Conservation (phyloP, 23 red algal genomes). For the Gracilaria caudata region DNA sequence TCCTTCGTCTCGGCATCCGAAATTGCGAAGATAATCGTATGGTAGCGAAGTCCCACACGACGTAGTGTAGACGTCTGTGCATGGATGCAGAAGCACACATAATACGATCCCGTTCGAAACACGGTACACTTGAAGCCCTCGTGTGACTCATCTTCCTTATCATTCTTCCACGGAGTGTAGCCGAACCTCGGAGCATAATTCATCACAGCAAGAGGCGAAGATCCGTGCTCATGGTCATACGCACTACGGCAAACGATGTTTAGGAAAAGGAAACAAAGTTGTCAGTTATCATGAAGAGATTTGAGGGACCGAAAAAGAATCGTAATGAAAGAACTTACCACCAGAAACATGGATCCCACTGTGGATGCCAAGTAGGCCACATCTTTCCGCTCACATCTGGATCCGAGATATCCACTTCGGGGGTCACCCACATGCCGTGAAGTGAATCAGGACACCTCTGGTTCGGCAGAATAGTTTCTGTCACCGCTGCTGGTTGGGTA, state of each 20-base stretch:
- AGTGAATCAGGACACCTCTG: constrained; percentile 37
- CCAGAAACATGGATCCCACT: constrained; percentile 65
- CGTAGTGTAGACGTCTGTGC: constrained; percentile 47
- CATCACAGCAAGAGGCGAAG: constrained; percentile 33
- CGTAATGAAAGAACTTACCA: constrained; percentile 38
- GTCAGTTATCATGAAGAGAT: neutral
- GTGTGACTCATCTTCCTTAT: constrained; percentile 49
- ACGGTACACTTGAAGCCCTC: constrained; percentile 61
- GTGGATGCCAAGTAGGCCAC: constrained; percentile 69
- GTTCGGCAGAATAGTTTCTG: constrained; percentile 41
- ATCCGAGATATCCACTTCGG: constrained; percentile 49
- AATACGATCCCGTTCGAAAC: neutral
- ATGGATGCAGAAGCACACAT: constrained; percentile 37
- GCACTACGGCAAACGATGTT: neutral
- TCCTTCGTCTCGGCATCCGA: constrained; percentile 23
- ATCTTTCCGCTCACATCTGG: constrained; percentile 27
- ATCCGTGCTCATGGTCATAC: constrained; percentile 75
- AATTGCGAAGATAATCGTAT: constrained; percentile 50
- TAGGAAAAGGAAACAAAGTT: neutral
- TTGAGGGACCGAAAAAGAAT: neutral
- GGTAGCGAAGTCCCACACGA: constrained; percentile 12
- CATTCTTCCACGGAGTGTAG: constrained; percentile 71
- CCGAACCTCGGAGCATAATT: constrained; percentile 48
- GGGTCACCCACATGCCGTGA: constrained; percentile 53
- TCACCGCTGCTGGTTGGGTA: neutral